Base-by-base conservation (phyloP, 2,329 filamentous ascomycete species). In the Colletotrichum siamense region DNA sequence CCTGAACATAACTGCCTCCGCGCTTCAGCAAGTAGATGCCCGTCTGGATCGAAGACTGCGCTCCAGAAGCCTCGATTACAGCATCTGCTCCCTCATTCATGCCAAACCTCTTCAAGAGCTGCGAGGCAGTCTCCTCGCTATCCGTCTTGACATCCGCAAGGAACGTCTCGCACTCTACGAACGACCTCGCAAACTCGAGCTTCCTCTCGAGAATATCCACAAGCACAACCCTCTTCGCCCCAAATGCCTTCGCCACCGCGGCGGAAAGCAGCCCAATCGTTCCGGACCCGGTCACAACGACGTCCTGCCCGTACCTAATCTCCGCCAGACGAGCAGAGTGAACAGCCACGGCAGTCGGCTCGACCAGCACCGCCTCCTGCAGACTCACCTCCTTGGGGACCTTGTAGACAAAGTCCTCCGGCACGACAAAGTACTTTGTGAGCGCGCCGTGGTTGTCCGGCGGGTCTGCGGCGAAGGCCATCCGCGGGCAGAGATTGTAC, bases 381-480 rank as follows among this genome's bases (percentile, higher is more conserved):
- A 72, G 68, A 22, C 55, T 36, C 70, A 98, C 91, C 77, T 87
- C 82, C 13, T 92, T 90, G 0, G 95, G 94, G 2, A 98, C 89
- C 85, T 94, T 94, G 85, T 95, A 96, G 88, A 94, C 96, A 84
- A 96, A 96, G 83, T 97, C 95, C 78, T 94, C 92, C 2, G 95
- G 94, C 16, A 95, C 87, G 12, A 88, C 82, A 86, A 95, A 97
- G 87, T 95, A 96, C 76, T 93, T 93, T 3, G 94, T 92, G 34
- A 98, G 87, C 0, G 95, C 96, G 28, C 95, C 95, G 83, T 97
- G 64, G 10, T 59, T 93, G 81, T 92, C 92, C 2, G 95, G 95
- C n/a, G 95, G 95, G 7, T 95, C 97, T 1, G 95, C 95, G 6
- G 95, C 95, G 82, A 98, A 98, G 7, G 84, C 86, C 94, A 98